A percentile compares a stretch with the other conserved stretches of the same genome.
These are phyloP conservation scores for Agrocybe pediades DNA, from an alignment of 768 basidiomycete species.

Conservation along the genomic window DNA sequence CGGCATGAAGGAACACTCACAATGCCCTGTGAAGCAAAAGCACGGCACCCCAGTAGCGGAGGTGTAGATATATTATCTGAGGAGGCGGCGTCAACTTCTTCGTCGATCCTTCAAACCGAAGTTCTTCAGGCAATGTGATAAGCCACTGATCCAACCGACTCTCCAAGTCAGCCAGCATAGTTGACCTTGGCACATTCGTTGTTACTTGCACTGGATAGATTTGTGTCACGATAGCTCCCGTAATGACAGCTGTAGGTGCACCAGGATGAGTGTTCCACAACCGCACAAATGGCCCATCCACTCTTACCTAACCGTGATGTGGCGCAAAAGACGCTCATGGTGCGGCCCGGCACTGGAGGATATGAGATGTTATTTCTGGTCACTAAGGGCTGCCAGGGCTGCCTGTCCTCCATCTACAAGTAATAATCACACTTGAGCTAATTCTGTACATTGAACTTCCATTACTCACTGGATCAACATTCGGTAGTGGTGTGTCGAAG, in stretches of 20 bases:
- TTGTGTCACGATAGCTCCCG: conserved; percentile 64
- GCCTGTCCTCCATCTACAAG: conserved; percentile 58
- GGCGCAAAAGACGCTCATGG: conserved; percentile 58
- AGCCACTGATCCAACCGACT: conserved; percentile 75
- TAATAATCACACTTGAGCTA: conserved; percentile 7
- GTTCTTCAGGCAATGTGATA: conserved; percentile 61
- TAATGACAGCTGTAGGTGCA: conserved; percentile 67
- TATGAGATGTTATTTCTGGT: conserved; percentile 43
- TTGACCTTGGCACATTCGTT: conserved; percentile 44
- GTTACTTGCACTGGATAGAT: conserved; percentile 69
- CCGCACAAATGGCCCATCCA: background rate
- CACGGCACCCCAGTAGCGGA: conserved; percentile 77
- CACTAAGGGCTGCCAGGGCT: conserved; percentile 52
- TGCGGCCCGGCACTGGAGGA: conserved; percentile 44
- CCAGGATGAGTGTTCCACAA: too few species aligned
- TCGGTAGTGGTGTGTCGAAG: conserved; percentile 67
- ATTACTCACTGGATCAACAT: conserved; percentile 49
- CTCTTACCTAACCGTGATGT: conserved; percentile 56
- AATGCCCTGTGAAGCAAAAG: conserved; percentile 77
- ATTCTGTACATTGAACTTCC: background rate
- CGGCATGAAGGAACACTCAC: conserved; percentile 44
- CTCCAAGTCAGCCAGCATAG: conserved; percentile 58
- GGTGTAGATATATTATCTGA: conserved; percentile 66
- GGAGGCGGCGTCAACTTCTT: conserved; percentile 59
- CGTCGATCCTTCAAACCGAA: conserved; percentile 60